Base-by-base conservation (phyloP, 192 early-diverging fungal genomes). In the Gaertneriomyces sp. region DNA sequence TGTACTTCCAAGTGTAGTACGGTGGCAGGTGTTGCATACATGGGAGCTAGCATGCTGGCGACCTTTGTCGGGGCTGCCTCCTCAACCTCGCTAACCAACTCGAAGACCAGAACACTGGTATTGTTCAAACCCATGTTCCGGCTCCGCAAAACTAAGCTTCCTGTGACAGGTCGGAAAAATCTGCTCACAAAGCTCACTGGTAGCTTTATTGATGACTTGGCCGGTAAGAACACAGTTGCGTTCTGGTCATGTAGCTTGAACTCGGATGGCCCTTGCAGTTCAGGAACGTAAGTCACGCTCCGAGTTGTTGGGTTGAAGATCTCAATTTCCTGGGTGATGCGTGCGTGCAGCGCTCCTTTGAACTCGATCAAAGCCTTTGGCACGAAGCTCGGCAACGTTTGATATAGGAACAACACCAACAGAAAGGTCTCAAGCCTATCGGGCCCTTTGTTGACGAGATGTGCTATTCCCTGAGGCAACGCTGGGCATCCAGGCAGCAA, bases 331-430 rank as follows among this genome's bases (percentile, higher is more conserved):
- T 70, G 64, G 2, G 49, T 69, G 9, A 77, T 56, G 16, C 53
- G 45, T 42, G 78, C 71, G 57, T 83, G 80, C 25, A 83, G 67
- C 10, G 47, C 53, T 20, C 77, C 77, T 42, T 65, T 45, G 54
- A 83, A 79, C 40, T 77, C 74, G 16, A 83, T 63, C 7, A 45
- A 61, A 14, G 44, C 69, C 38, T 70, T 58, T 4, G 79, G 68
- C 6, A 83, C 47, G 61, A 78, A 83, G 33, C 57, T n/a, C 7
- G 81, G 81, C 6, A 83, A 60, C 5, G 73, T 79, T 58, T 83
- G 77, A 58, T 75, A 78, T 14, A 83, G 61, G 45, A 83, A 77
- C 7, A 76, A 20, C 10, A 74, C 53, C 4, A 83, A 62, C 5
- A 83, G 54, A 10, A 69, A 44, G n/a, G 71, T 52, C 20, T 83